Evolutionary conservation across 139 green algal genomes (phyloP), one percentile per base, ranked within the genome.

Genomic region (Micractinium conductrix): DNA sequence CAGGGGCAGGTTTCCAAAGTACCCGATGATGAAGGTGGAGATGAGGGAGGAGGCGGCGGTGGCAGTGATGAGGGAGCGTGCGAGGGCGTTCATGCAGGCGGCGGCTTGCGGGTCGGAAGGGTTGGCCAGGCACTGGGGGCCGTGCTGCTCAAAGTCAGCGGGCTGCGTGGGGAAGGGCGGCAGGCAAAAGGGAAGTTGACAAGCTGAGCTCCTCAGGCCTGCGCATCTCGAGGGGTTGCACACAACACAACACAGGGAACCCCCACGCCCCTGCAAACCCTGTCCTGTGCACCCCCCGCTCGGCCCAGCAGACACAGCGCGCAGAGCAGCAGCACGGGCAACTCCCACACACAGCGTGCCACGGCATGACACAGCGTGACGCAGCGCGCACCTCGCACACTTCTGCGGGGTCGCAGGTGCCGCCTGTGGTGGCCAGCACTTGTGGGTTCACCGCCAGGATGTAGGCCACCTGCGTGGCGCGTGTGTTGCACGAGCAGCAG

Each of bases 391-490:
- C 81, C 44, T 81, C 81, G 84, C 93, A 95, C 60, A 88, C 44
- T 9, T 92, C 87, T 16, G 82, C 44, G 42, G 87, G 78, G n/a
- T 84, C 75, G 80, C 93, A 95, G 16, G 87, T 87, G 74, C 93
- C 93, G n/a, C 93, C 94, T 0, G 93, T 94, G 33, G 93, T 88
- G 24, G 65, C 74, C 44, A 97, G 85, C 67, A 97, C 95, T 24
- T 78, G 67, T 8, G 91, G 87, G 75, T 97, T 96, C 10, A 97
- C 92, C 1, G 92, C 88, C 58, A 97, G 82, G 35, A 96, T 95
- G 87, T 96, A 97, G 6, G 90, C 81, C 85, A 94, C 92, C 83
- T 90, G 90, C 81, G 75, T 1, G 4, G n/a, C n/a, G n/a, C n/a
- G n/a, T n/a, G n/a, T n/a, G n/a, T n/a, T n/a, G n/a, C n/a, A n/a